Evolutionary conservation across 441 rosid genomes (phyloP).

Genomic region (Croton setiger): DNA sequence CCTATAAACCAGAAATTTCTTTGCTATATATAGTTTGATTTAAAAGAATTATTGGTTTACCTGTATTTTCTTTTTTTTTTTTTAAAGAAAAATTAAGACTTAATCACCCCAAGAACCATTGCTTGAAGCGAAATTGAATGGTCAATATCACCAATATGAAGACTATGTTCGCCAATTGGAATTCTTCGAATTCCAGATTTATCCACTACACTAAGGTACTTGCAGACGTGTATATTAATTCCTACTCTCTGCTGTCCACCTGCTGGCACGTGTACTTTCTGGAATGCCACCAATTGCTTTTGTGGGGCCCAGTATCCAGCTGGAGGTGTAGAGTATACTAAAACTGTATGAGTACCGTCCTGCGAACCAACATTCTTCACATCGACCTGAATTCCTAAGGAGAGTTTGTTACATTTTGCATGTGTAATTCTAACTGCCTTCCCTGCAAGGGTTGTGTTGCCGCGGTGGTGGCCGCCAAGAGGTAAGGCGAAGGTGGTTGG

Average conservation of each 20-base stretch:
- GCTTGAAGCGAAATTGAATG: slow-evolving; percentile 68
- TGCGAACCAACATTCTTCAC: slow-evolving; percentile 60
- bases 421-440: slow-evolving; percentile 68
- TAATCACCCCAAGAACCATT: slow-evolving; percentile 44
- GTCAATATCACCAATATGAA: slow-evolving; percentile 56
- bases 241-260: slow-evolving; percentile 45
- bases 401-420: slow-evolving; percentile 51
- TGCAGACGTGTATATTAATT: slow-evolving; percentile 76
- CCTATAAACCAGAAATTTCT: background rate
- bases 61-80: no score
- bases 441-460: slow-evolving; percentile 40
- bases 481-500: slow-evolving; percentile 51
- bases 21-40: background rate
- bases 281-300: slow-evolving; percentile 75
- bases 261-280: slow-evolving; percentile 54
- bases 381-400: slow-evolving; percentile 59
- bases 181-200: slow-evolving; percentile 72
- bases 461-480: slow-evolving; percentile 45
- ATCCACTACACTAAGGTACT: slow-evolving; percentile 80
- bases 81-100: slow-evolving; percentile 32
- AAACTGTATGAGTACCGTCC: slow-evolving; percentile 64
- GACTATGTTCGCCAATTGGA: slow-evolving; percentile 69
- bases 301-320: slow-evolving; percentile 67
- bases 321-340: slow-evolving; percentile 68
- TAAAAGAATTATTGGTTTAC: background rate